These are phyloP conservation scores for Verticillium nonalfalfae DNA, from an alignment of 2,329 filamentous ascomycete genomes.

Conservation along the genomic window DNA sequence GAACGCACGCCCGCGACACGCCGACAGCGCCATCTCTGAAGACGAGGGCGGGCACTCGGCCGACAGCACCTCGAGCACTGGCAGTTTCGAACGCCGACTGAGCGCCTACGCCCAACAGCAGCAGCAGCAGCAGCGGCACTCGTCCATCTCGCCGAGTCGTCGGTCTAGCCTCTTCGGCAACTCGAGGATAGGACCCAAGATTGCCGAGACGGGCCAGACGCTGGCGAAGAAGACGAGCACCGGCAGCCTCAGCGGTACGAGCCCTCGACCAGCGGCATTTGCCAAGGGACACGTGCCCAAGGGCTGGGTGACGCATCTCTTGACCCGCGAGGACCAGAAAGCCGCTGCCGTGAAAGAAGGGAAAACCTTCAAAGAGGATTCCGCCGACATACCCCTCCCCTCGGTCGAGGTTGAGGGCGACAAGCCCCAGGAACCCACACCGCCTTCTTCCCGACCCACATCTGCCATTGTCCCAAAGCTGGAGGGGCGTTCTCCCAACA, in stretches of 20 bases:
- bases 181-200: slow-evolving; percentile 16
- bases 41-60: slow-evolving; percentile 14
- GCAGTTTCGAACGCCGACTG: slow-evolving; percentile 6
- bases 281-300: slow-evolving; percentile 11
- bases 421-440: slow-evolving; percentile 7
- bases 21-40: slow-evolving; percentile 13
- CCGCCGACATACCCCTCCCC: slow-evolving; percentile 22
- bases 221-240: slow-evolving; percentile 23
- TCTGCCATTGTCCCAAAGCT: slow-evolving; percentile 11
- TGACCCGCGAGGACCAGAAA: slow-evolving; percentile 11
- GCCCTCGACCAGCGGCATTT: slow-evolving; percentile 6
- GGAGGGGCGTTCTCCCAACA: slow-evolving; percentile 33
- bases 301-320: slow-evolving; percentile 14
- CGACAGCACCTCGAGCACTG: slow-evolving; percentile 10
- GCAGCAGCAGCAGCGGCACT: slow-evolving; percentile 1
- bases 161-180: slow-evolving; percentile 27
- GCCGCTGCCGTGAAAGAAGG: slow-evolving; percentile 1
- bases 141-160: slow-evolving; percentile 11
- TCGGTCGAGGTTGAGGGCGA: slow-evolving; percentile 26
- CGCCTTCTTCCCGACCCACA: slow-evolving; percentile 14
- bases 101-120: slow-evolving; percentile 8
- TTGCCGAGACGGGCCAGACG: slow-evolving; percentile 22
- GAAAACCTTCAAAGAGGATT: neutral
- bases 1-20: slow-evolving; percentile 14
- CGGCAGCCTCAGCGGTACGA: slow-evolving; percentile 11